Evolutionary conservation across 176 grass and related monocot species (phyloP), one percentile per base, ranked within the genome.

Genomic region (Aegilops umbellulata): DNA sequence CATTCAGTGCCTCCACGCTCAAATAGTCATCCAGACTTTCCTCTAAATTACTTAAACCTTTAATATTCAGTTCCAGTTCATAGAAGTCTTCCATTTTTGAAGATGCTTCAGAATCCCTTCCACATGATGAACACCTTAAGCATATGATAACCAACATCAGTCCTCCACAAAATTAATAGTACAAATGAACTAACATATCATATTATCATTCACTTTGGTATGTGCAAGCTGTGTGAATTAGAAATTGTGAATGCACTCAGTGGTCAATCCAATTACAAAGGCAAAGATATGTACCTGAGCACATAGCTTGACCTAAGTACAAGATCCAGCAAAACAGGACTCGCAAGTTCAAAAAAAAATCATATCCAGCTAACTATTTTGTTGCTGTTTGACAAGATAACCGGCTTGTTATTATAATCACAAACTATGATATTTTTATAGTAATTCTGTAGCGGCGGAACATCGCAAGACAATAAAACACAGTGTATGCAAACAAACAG

Each of bases 71-170:
- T 87, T 99, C 97, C 79, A 97, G 85, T 80, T 99, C 97, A 26
- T 99, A 99, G 77, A 97, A 99, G 67, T 94, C 97, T 76, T 99
- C 97, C 87, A 97, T 94, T 87, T 99, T 96, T 80, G 94, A 96
- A 80, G 97, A 99, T 66, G 97, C 92, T 73, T 90, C 90, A 34
- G 97, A 99, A 82, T 99, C 92, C 67, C 94, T 93, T 88, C 97
- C 92, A 65, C 97, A 99, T 60, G 80, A 72, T 69, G 92, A 99
- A 74, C 97, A 99, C 90, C 94, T 99, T 75, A 86, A 91, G 78
- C 69, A 79, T 90, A 68, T 47, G 81, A 83, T 25, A 25, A 16
- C 16, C 69, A 34, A 81, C 71, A 81, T 91, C 29, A 82, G 80
- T 49, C 84, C 53, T 82, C 24, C 80, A 36, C 20, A 88, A 83